Evolutionary conservation across 1,284 basidiomycete genomes (phyloP).

Genomic region (Malassezia caprae): DNA sequence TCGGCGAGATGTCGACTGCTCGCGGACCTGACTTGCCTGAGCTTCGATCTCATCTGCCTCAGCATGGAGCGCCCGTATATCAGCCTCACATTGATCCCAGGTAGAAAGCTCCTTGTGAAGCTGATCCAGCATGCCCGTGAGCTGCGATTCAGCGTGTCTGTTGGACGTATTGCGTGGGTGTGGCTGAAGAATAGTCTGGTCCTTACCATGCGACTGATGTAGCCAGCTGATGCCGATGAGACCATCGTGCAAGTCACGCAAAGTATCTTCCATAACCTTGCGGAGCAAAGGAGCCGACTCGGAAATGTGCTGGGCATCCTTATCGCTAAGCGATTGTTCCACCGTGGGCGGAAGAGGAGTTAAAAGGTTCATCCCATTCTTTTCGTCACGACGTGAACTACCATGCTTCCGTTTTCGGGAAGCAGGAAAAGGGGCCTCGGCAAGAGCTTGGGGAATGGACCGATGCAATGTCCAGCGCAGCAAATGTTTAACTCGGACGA

Average conservation of each 20-base stretch:
- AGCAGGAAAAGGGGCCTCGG: constrained; percentile 15
- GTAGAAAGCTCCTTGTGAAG: constrained; percentile 26
- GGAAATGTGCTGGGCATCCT: constrained; percentile 23
- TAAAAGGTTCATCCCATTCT: background rate
- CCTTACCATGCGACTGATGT: constrained; percentile 15
- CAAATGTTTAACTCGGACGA: constrained; percentile 36
- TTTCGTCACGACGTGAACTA: constrained; percentile 13
- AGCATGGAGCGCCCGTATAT: constrained; percentile 15
- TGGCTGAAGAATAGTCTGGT: constrained; percentile 17
- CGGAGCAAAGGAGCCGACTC: constrained; percentile 17
- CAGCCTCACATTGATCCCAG: constrained; percentile 26
- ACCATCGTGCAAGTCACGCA: constrained; percentile 31
- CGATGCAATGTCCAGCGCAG: constrained; percentile 33
- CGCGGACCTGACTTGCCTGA: constrained; percentile 15
- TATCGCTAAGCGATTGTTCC: constrained; percentile 16
- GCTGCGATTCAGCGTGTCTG: constrained; percentile 22
- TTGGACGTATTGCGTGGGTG: constrained; percentile 37
- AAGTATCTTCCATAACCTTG: constrained; percentile 25
- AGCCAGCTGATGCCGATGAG: constrained; percentile 39
- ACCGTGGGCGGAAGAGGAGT: background rate
- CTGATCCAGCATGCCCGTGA: constrained; percentile 22
- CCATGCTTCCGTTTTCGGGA: constrained; percentile 16
- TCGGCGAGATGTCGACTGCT: constrained; percentile 20
- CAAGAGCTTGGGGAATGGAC: constrained; percentile 25
- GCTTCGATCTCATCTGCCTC: constrained; percentile 11